These are phyloP conservation scores for Heliamphora pulchella DNA, from an alignment of 179 eudicot species.

Conservation along the genomic window DNA sequence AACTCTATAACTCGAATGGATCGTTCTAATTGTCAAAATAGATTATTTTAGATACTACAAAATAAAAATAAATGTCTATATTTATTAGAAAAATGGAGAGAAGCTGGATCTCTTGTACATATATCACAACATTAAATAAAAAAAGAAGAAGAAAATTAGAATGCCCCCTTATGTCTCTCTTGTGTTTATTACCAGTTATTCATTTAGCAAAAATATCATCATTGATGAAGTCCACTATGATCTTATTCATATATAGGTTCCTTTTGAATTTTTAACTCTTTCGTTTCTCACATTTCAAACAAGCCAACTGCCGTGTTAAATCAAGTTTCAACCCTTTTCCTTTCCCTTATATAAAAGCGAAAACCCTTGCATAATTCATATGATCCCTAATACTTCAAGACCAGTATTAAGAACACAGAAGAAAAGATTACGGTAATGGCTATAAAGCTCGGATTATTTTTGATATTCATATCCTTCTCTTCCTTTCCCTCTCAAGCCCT, in stretches of 20 bases:
- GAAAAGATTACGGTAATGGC: background rate
- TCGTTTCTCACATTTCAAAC: background rate
- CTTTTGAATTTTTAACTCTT: background rate
- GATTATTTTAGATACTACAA: too few relatives aligned
- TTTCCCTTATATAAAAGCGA: background rate
- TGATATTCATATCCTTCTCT: background rate
- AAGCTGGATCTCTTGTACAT: too few relatives aligned
- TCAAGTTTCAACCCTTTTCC: background rate
- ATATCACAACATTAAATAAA: too few relatives aligned
- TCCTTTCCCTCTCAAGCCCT: background rate
- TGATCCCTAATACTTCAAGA: background rate
- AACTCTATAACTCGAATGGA: too few relatives aligned
- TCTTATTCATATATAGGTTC: background rate
- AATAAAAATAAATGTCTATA: too few relatives aligned
- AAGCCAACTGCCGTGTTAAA: constrained; percentile 1
- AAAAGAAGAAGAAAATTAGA: too few relatives aligned
- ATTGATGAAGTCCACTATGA: too few relatives aligned
- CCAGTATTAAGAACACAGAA: background rate
- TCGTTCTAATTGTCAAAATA: too few relatives aligned
- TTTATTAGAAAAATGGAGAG: too few relatives aligned
- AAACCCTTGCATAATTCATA: background rate
- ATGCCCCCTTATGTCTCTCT: too few relatives aligned
- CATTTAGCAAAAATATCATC: too few relatives aligned
- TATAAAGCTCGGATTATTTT: background rate
- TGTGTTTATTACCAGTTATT: too few relatives aligned